Evolutionary conservation across 805 yeast genomes (phyloP).

Genomic region (Pichia ethanolica): DNA sequence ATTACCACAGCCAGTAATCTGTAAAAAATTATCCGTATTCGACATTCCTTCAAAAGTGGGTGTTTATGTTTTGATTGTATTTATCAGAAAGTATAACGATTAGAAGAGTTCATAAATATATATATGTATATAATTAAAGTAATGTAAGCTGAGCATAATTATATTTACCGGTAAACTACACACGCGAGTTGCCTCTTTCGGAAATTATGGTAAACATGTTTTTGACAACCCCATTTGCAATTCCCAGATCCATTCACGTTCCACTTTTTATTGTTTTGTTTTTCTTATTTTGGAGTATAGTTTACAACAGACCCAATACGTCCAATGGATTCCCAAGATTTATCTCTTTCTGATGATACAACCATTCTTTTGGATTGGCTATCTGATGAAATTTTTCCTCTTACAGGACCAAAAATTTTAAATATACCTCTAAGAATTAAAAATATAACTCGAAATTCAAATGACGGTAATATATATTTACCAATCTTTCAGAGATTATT

Average conservation of each 20-base stretch:
- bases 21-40: constrained; percentile 25
- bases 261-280: too few species aligned
- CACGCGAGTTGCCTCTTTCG: constrained; percentile 1
- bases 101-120: too few species aligned
- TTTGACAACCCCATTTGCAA: not conserved
- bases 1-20: constrained; percentile 32
- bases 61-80: too few species aligned
- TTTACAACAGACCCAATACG: not conserved
- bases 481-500: constrained; percentile 6
- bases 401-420: not conserved
- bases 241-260: too few species aligned
- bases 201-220: not conserved
- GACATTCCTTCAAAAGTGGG: not conserved
- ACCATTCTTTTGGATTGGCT: constrained; percentile 22
- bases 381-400: constrained; percentile 1
- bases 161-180: not conserved
- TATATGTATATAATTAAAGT: too few species aligned
- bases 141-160: too few species aligned
- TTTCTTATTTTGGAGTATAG: not conserved
- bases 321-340: not conserved
- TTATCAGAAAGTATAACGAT: too few species aligned
- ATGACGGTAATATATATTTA: not conserved
- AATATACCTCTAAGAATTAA: constrained; percentile 17
- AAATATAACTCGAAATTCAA: constrained; percentile 11
- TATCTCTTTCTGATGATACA: constrained; percentile 13